These are phyloP conservation scores for Chalciporus chontae DNA, from an alignment of 768 basidiomycete species.

Conservation along the genomic window DNA sequence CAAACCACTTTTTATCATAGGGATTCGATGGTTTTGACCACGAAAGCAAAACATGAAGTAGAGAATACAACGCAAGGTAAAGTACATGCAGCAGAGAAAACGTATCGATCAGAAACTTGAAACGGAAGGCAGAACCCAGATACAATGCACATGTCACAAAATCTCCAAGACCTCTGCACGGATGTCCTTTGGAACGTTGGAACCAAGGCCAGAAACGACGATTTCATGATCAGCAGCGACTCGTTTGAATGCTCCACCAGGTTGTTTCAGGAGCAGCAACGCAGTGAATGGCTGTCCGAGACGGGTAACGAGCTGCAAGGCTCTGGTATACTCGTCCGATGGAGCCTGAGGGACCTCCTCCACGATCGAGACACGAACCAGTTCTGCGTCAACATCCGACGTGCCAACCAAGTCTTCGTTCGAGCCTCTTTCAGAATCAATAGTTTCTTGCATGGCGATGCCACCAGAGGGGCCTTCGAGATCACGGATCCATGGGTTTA, in stretches of 20 bases:
- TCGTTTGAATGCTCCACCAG: conserved; percentile 17
- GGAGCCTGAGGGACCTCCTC: not conserved
- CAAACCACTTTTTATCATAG: no score
- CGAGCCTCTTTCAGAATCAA: conserved; percentile 1
- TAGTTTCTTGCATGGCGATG: conserved; percentile 2
- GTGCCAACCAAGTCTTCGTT: conserved; percentile 7
- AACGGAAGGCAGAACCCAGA: no score
- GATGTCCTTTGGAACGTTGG: not conserved
- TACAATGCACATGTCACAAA: not conserved
- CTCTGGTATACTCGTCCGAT: conserved; percentile 6
- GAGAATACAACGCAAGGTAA: no score
- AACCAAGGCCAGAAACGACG: not conserved
- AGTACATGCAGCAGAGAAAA: no score
- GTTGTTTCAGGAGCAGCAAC: conserved; percentile 5
- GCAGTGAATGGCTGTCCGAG: conserved; percentile 12
- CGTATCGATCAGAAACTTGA: no score
- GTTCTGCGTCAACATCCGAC: not conserved
- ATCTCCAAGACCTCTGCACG: not conserved
- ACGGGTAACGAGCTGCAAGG: conserved; percentile 10
- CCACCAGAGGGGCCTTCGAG: not conserved
- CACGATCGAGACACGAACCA: not conserved
- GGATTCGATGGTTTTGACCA: no score
- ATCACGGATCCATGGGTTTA: conserved; percentile 10
- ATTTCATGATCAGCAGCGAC: conserved; percentile 12
- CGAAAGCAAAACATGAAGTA: no score